These are phyloP conservation scores for Kurtzmaniella fragi DNA, from an alignment of 805 yeast species.

Conservation along the genomic window DNA sequence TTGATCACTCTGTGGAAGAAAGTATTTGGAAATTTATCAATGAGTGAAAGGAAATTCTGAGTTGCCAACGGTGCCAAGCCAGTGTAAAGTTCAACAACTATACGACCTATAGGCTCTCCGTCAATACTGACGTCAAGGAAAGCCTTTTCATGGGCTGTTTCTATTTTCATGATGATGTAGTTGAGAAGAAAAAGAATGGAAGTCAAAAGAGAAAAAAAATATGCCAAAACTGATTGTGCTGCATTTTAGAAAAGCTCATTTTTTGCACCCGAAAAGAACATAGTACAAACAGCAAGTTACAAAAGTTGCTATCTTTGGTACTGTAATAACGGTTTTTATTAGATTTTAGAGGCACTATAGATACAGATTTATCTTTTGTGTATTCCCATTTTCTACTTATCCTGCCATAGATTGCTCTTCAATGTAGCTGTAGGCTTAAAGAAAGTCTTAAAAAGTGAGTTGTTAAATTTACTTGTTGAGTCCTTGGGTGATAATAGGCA, in stretches of 20 bases:
- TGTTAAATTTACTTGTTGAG: too few relatives aligned
- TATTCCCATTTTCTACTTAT: too few relatives aligned
- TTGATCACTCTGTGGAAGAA: conserved; percentile 60
- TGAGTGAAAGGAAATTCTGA: conserved; percentile 45
- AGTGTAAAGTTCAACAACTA: conserved; percentile 51
- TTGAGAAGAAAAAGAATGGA: not conserved
- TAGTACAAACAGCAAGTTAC: too few relatives aligned
- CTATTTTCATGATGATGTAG: conserved; percentile 24
- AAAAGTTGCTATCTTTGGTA: too few relatives aligned
- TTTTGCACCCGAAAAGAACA: not conserved
- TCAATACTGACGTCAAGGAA: conserved; percentile 53
- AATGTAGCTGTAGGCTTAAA: too few relatives aligned
- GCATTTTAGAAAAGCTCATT: not conserved
- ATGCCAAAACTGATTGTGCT: not conserved
- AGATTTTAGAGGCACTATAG: too few relatives aligned
- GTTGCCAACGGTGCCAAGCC: conserved; percentile 54
- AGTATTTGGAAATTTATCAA: conserved; percentile 39
- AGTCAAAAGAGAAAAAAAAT: not conserved
- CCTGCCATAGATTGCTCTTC: too few relatives aligned
- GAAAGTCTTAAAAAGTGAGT: too few relatives aligned
- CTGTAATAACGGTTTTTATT: too few relatives aligned
- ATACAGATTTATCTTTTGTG: too few relatives aligned
- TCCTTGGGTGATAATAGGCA: too few relatives aligned
- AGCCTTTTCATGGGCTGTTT: conserved; percentile 21
- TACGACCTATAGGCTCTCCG: conserved; percentile 44